phyloP scores from a whole-genome alignment of 116 monocot genomes.

The Iris pallida region DNA sequence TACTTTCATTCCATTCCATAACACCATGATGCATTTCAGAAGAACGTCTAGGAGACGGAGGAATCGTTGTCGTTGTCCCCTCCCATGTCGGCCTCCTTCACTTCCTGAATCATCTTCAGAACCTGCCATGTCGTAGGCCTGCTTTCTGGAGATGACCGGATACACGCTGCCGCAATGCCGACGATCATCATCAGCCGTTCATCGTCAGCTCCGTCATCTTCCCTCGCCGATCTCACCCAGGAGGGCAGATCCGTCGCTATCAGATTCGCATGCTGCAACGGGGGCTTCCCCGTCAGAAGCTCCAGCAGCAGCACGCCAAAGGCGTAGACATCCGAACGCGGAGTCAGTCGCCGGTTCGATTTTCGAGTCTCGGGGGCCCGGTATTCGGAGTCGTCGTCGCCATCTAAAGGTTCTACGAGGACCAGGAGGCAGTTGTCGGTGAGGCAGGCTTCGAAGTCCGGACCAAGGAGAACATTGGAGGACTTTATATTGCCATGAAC shows the following conservation, averaged over 20 bases:
- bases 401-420: constrained; percentile 50
- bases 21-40: background rate
- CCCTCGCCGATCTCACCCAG: constrained; percentile 72
- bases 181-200: constrained; percentile 73
- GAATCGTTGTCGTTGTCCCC: constrained; percentile 32
- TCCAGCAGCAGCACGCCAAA: constrained; percentile 88
- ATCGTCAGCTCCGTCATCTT: constrained; percentile 53
- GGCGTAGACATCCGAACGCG: constrained; percentile 83
- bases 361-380: constrained; percentile 68
- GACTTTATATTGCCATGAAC: constrained; percentile 91
- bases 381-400: constrained; percentile 44
- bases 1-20: background rate
- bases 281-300: constrained; percentile 76
- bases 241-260: constrained; percentile 35
- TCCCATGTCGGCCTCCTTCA: constrained; percentile 53
- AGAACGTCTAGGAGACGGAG: constrained; percentile 6
- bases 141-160: constrained; percentile 56
- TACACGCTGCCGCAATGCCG: constrained; percentile 55
- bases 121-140: constrained; percentile 90
- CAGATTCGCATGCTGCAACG: constrained; percentile 37
- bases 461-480: constrained; percentile 84
- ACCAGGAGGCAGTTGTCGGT: constrained; percentile 72
- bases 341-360: constrained; percentile 42
- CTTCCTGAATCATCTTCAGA: constrained; percentile 95
- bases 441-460: constrained; percentile 92